These are phyloP conservation scores for Thuja plicata DNA, from an alignment of 83 land plant genomes.

Conservation along the genomic window DNA sequence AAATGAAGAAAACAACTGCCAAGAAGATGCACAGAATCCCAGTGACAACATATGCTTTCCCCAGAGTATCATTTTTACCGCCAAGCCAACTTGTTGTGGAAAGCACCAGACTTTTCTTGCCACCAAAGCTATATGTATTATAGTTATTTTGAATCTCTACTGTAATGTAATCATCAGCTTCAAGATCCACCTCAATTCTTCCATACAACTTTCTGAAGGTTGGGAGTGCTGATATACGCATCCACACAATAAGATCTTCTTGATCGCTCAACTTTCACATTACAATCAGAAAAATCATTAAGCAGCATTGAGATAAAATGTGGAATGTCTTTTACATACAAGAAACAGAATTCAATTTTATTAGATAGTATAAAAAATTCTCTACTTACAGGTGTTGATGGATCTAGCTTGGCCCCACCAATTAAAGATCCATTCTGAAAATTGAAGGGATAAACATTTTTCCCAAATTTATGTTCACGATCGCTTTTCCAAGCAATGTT, in stretches of 20 bases:
- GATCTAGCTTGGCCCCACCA: slow-evolving; percentile 66
- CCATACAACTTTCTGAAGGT: slow-evolving; percentile 73
- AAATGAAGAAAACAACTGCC: slow-evolving; percentile 44
- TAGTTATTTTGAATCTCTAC: slow-evolving; percentile 54
- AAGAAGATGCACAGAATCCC: slow-evolving; percentile 40
- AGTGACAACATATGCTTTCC: slow-evolving; percentile 44
- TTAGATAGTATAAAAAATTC: not conserved
- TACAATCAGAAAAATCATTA: not conserved
- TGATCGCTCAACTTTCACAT: slow-evolving; percentile 47
- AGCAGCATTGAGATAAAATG: not conserved
- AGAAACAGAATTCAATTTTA: not conserved
- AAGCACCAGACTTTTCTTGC: slow-evolving; percentile 63
- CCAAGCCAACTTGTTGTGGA: slow-evolving; percentile 62
- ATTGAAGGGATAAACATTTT: slow-evolving; percentile 60
- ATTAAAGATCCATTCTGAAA: slow-evolving; percentile 60
- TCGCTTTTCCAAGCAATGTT: slow-evolving; percentile 77
- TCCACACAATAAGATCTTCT: slow-evolving; percentile 79
- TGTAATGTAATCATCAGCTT: slow-evolving; percentile 35
- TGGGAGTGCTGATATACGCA: slow-evolving; percentile 76
- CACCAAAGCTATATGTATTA: slow-evolving; percentile 74
- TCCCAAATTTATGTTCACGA: slow-evolving; percentile 63
- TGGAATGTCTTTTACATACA: not conserved
- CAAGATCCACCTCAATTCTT: slow-evolving; percentile 59
- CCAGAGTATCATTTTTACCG: slow-evolving; percentile 61
- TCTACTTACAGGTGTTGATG: slow-evolving; percentile 48